These are phyloP conservation scores for Lentinula lateritia DNA, from an alignment of 768 basidiomycete species.

Conservation along the genomic window DNA sequence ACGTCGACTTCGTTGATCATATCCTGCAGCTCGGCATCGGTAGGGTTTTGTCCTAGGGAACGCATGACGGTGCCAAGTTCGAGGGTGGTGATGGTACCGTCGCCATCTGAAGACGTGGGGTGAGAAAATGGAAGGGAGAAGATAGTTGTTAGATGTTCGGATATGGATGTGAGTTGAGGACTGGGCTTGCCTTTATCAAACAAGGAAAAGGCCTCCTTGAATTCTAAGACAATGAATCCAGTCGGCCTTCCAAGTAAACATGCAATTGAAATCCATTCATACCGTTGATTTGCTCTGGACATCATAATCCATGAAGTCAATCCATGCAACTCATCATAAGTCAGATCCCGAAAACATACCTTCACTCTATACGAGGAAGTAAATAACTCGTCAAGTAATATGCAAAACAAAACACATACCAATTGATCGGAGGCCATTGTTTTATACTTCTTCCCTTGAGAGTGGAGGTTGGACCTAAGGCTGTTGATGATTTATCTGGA, in stretches of 20 bases:
- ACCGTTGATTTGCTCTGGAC: constrained; percentile 7
- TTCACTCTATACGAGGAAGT: neutral
- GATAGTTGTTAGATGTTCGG: neutral
- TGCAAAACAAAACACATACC: neutral
- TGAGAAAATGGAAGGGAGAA: neutral
- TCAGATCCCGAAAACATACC: neutral
- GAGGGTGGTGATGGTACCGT: constrained; percentile 43
- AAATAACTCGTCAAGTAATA: neutral
- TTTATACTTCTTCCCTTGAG: neutral
- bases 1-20: constrained; percentile 43
- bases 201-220: constrained; percentile 18
- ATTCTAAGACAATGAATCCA: constrained; percentile 9
- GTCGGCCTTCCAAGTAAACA: too few relatives aligned
- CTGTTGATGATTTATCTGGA: neutral
- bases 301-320: neutral
- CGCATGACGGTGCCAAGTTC: constrained; percentile 47
- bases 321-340: neutral
- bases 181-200: constrained; percentile 22
- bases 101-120: constrained; percentile 28
- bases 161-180: too few relatives aligned
- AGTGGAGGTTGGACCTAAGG: neutral
- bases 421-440: constrained; percentile 2
- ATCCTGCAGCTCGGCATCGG: constrained; percentile 41
- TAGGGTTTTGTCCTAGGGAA: constrained; percentile 42
- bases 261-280: neutral